Evolutionary conservation across 352 stramenopile genomes (phyloP).

Genomic region (Globisporangium splendens): DNA sequence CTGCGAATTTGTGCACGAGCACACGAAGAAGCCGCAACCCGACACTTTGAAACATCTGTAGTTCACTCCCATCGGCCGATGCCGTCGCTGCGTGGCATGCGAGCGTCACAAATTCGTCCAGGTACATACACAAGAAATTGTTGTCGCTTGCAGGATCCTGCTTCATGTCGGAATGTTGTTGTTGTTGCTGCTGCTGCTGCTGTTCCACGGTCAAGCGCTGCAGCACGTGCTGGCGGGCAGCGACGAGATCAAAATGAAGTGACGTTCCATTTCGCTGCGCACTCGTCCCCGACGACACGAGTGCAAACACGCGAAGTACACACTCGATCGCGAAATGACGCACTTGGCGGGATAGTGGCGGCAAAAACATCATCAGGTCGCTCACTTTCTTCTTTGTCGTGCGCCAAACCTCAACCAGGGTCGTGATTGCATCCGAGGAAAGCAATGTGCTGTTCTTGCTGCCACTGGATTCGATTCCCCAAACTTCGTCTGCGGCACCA

Average conservation of each 20-base stretch:
- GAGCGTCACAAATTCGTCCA: conserved; percentile 86
- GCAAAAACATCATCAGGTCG: conserved; percentile 53
- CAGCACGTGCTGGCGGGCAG: conserved; percentile 44
- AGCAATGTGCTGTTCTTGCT: conserved; percentile 23
- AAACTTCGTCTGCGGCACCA: conserved; percentile 1
- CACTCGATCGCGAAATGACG: conserved; percentile 77
- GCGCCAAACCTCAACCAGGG: conserved; percentile 70
- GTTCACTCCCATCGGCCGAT: conserved; percentile 64
- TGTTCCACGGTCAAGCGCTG: conserved; percentile 18
- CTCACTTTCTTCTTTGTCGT: conserved; percentile 65
- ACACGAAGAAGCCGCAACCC: conserved; percentile 68
- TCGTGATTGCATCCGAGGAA: conserved; percentile 32
- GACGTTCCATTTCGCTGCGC: conserved; percentile 16
- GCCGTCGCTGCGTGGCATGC: conserved; percentile 73
- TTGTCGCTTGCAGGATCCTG: conserved; percentile 14
- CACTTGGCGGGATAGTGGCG: conserved; percentile 68
- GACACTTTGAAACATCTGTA: conserved; percentile 75
- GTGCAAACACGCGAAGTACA: conserved; percentile 69
- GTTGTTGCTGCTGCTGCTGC: not conserved
- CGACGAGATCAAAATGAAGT: conserved; percentile 71
- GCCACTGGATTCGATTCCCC: not conserved
- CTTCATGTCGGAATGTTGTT: too few species aligned
- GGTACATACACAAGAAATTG: conserved; percentile 85
- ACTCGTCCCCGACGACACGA: conserved; percentile 27
- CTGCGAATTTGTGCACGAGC: conserved; percentile 55